Evolutionary conservation across 148 eudicot species (phyloP), one percentile per base, ranked within the genome.

Genomic region (Dysphania ambrosioides): DNA sequence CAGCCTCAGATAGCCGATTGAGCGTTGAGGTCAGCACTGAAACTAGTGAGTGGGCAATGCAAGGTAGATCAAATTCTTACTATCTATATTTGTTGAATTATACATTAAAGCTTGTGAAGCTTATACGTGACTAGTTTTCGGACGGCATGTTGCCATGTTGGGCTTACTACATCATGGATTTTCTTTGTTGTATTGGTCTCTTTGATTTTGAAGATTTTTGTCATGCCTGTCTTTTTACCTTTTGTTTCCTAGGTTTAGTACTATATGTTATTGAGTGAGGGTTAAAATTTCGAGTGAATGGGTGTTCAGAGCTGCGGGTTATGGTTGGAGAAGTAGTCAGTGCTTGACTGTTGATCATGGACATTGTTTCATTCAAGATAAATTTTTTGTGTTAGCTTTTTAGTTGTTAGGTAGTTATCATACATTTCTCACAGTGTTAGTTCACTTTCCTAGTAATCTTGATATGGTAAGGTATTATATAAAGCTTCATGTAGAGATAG

Each of bases 41-140:
- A 74, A 83, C 97, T 57, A 82, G 81, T 67, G 93, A 91, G 78
- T 94, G 97, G 98, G 93, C 88, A 59, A 82, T 87, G 88, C 97
- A 90, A n/a, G n/a, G n/a, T n/a, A n/a, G 16, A 57, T 72, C 56
- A 58, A 66, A 29, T 41, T 18, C 56, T n/a, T 66, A 27, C 18
- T 55, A 51, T 10, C 57, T 63, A 34, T n/a, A n/a, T 13, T 35
- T 34, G 8, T 41, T 30, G 23, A 31, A 53, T 6, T 67, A 55
- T 23, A 0, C n/a, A n/a, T 65, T 61, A 11, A 13, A 36, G 27
- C 16, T 35, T 65, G 68, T n/a, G 16, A 8, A n/a, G n/a, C 24
- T 1, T n/a, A 36, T 65, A 35, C 44, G 44, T 65, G 42, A 6
- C 18, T 34, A 36, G 26, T 0, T 66, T 40, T 23, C 29, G n/a